These are phyloP conservation scores for Kwoniella sp. DNA, from an alignment of 768 basidiomycete genomes.

Conservation along the genomic window DNA sequence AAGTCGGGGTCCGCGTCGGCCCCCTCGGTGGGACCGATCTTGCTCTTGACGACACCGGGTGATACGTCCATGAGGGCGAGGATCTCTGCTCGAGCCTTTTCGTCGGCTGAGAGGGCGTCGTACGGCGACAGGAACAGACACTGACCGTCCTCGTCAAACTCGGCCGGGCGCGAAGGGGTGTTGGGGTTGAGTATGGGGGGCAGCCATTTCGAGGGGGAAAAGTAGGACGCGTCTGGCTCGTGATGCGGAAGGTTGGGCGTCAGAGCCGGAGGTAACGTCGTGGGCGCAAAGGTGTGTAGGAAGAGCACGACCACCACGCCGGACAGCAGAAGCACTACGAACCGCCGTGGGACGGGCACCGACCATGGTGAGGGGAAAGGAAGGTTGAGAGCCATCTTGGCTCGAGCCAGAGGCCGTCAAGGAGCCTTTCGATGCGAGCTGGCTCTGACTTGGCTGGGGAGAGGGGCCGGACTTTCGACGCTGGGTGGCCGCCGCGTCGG, in stretches of 20 bases:
- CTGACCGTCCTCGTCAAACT: conserved; percentile 48
- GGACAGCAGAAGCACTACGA: conserved; percentile 35
- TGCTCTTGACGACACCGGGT: conserved; percentile 35
- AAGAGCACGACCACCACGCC: conserved; percentile 36
- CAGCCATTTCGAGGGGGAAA: conserved; percentile 47
- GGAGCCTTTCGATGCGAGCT: neutral
- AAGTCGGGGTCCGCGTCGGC: conserved; percentile 26
- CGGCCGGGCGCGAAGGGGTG: conserved; percentile 27
- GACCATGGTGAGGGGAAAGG: conserved; percentile 27
- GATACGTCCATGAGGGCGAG: conserved; percentile 39
- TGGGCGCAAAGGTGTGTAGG: conserved; percentile 39
- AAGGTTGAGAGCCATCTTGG: conserved; percentile 22
- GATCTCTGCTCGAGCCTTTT: conserved; percentile 41
- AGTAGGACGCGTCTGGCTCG: conserved; percentile 33
- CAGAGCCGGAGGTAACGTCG: conserved; percentile 29
- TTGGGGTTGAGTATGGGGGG: conserved; percentile 41
- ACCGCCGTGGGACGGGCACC: conserved; percentile 39
- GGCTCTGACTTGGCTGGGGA: too few relatives aligned
- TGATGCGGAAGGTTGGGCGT: conserved; percentile 28
- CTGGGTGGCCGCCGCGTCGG: too few relatives aligned
- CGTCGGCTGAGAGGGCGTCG: conserved; percentile 37
- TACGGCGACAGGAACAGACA: conserved; percentile 48
- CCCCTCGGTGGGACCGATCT: conserved; percentile 14
- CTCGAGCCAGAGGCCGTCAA: neutral
- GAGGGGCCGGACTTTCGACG: too few relatives aligned